Evolutionary conservation across 2,329 filamentous ascomycete species (phyloP).

Genomic region (Myriangium duriaei): DNA sequence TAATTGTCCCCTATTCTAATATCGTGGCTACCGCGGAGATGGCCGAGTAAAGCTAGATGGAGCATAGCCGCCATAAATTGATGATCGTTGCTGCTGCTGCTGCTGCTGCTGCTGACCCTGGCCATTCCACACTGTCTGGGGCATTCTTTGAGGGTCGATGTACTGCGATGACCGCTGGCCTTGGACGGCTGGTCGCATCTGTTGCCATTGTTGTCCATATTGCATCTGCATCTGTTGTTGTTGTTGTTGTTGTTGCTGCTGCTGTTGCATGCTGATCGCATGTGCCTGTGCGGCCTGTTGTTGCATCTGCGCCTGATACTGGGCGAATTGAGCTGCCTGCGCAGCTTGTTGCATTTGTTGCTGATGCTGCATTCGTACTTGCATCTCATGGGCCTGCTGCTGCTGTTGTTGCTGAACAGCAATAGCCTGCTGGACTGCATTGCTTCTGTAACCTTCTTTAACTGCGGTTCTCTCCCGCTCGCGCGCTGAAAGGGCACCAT

Average conservation of each 20-base stretch:
- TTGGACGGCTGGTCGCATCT: conserved; percentile 8
- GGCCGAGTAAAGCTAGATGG: conserved; percentile 5
- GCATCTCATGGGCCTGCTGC: conserved; percentile 25
- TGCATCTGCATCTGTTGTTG: conserved; percentile 9
- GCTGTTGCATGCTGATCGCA: conserved; percentile 8
- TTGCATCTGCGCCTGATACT: conserved; percentile 18
- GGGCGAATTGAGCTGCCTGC: conserved; percentile 13
- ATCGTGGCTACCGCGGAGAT: conserved; percentile 9
- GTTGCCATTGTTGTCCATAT: conserved; percentile 3
- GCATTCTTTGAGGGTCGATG: conserved; percentile 2
- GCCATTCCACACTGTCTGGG: not conserved
- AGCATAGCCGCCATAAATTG: conserved; percentile 8
- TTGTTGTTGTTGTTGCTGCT: conserved; percentile 7
- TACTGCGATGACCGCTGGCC: conserved; percentile 11
- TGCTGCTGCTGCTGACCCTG: conserved; percentile 4
- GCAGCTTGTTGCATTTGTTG: conserved; percentile 23
- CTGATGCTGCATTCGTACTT: conserved; percentile 25
- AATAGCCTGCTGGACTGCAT: conserved; percentile 59
- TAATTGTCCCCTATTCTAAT: no score
- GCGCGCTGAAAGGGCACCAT: conserved; percentile 67
- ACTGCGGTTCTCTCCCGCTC: conserved; percentile 66
- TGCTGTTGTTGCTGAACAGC: conserved; percentile 38
- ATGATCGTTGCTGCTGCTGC: conserved; percentile 9
- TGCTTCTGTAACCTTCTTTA: conserved; percentile 52
- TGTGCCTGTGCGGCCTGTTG: conserved; percentile 15